A percentile compares a stretch with the other conserved stretches of the same genome.
These are phyloP conservation scores for Exophiala bonariae DNA, from an alignment of 2,329 filamentous ascomycete species.

Conservation along the genomic window DNA sequence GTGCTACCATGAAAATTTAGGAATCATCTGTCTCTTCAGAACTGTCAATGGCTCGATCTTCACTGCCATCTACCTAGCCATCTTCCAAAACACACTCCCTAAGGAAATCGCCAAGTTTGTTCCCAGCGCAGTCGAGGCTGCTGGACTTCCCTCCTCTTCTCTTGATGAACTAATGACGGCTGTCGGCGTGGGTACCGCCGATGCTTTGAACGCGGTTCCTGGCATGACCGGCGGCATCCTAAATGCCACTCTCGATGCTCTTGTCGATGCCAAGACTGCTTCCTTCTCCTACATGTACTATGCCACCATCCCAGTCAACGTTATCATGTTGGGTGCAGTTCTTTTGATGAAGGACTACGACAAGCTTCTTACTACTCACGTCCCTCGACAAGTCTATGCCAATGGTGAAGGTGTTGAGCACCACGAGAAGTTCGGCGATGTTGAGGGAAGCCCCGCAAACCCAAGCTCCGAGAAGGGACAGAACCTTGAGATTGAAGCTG, in stretches of 20 bases:
- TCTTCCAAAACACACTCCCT: conserved; percentile 28
- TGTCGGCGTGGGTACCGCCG: conserved; percentile 17
- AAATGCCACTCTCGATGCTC: conserved; percentile 8
- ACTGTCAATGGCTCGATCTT: conserved; percentile 6
- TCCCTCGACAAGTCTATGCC: conserved; percentile 1
- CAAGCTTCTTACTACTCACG: conserved; percentile 26
- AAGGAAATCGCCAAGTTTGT: conserved; percentile 20
- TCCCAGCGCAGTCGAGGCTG: conserved; percentile 14
- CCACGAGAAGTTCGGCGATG: not conserved
- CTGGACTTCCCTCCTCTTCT: conserved; percentile 24
- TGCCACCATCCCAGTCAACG: conserved; percentile 24
- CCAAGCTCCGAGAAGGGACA: not conserved
- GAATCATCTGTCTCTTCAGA: conserved; percentile 6
- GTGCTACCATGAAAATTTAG: too few relatives aligned
- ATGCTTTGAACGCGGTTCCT: conserved; percentile 23
- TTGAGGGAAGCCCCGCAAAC: not conserved
- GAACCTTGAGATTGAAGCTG: not conserved
- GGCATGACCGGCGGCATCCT: conserved; percentile 22
- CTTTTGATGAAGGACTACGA: conserved; percentile 26
- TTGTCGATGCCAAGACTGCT: conserved; percentile 22
- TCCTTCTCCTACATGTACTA: conserved; percentile 30
- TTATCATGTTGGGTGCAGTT: conserved; percentile 19
- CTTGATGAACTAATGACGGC: conserved; percentile 24
- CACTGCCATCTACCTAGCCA: conserved; percentile 7
- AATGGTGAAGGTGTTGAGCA: not conserved